phyloP scores from a whole-genome alignment of 2,329 filamentous ascomycete species.

The Cercospora zeae-maydis region DNA sequence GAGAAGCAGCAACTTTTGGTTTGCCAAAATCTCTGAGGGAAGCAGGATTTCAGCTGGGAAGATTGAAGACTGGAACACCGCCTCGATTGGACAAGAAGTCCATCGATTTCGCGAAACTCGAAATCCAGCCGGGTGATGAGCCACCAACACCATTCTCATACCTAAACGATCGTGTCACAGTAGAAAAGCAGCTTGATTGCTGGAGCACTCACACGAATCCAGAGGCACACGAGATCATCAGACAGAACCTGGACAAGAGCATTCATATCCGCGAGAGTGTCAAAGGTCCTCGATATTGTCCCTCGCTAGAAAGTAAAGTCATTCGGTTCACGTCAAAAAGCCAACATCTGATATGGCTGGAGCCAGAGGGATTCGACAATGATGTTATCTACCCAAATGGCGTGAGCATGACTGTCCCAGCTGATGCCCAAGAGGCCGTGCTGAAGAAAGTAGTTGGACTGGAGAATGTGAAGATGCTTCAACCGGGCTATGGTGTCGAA shows the following conservation, averaged over 20 bases:
- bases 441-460: slow-evolving; percentile 85
- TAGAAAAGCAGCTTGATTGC: slow-evolving; percentile 79
- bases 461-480: slow-evolving; percentile 85
- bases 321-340: slow-evolving; percentile 79
- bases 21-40: slow-evolving; percentile 85
- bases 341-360: slow-evolving; percentile 89
- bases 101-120: slow-evolving; percentile 72
- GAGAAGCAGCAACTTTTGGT: slow-evolving; percentile 87
- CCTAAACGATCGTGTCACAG: slow-evolving; percentile 72
- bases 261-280: slow-evolving; percentile 95
- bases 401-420: slow-evolving; percentile 92
- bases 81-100: slow-evolving; percentile 77
- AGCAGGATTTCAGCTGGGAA: slow-evolving; percentile 83
- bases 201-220: slow-evolving; percentile 84
- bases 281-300: slow-evolving; percentile 90
- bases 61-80: slow-evolving; percentile 93
- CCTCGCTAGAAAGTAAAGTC: slow-evolving; percentile 90
- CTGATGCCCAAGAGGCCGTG: slow-evolving; percentile 77
- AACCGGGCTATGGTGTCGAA: slow-evolving; percentile 94
- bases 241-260: slow-evolving; percentile 87
- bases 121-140: slow-evolving; percentile 75
- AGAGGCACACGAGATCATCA: slow-evolving; percentile 75
- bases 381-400: slow-evolving; percentile 94
- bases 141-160: slow-evolving; percentile 90
- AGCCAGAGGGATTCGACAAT: slow-evolving; percentile 89